Evolutionary conservation across 78 protist genomes (phyloP).

Genomic region (Bodo saltans): DNA sequence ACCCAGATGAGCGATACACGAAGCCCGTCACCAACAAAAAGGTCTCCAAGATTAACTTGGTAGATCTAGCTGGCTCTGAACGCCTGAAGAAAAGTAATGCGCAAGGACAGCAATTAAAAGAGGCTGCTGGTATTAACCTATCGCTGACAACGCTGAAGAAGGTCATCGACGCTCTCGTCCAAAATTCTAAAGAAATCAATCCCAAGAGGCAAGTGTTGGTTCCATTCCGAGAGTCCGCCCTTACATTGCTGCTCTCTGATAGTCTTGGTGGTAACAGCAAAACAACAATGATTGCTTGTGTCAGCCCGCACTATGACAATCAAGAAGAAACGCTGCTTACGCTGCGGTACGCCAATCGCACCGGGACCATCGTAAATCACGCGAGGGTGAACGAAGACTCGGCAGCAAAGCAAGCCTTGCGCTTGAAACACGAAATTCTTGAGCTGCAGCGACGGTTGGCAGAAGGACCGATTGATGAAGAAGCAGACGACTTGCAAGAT

Average conservation of each 20-base stretch:
- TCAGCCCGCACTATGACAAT: constrained; percentile 75
- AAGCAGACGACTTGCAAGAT: neutral
- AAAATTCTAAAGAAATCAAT: neutral
- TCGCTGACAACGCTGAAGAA: constrained; percentile 70
- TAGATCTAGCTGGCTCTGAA: constrained; percentile 87
- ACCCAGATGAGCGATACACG: neutral
- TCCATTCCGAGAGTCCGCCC: constrained; percentile 84
- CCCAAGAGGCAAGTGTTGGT: constrained; percentile 45
- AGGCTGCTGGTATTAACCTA: constrained; percentile 74
- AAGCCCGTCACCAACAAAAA: neutral
- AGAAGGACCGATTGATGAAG: neutral
- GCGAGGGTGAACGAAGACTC: constrained; percentile 84
- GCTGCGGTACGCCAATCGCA: constrained; percentile 80
- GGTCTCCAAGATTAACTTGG: constrained; percentile 45
- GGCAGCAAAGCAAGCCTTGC: constrained; percentile 52
- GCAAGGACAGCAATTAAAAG: constrained; percentile 56
- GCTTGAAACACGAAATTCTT: constrained; percentile 12
- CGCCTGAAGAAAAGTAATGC: constrained; percentile 59
- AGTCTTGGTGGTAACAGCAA: constrained; percentile 86
- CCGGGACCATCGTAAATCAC: constrained; percentile 80
- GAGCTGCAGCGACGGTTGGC: neutral
- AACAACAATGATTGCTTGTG: constrained; percentile 78
- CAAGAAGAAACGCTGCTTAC: constrained; percentile 73
- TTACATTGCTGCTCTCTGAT: constrained; percentile 79
- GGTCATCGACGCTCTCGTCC: constrained; percentile 72